Percentiles rank a stretch among this genome's conserved stretches.
phyloP scores from a whole-genome alignment of 108 stramenopile genomes.

The Stephanodiscus minutulus region DNA sequence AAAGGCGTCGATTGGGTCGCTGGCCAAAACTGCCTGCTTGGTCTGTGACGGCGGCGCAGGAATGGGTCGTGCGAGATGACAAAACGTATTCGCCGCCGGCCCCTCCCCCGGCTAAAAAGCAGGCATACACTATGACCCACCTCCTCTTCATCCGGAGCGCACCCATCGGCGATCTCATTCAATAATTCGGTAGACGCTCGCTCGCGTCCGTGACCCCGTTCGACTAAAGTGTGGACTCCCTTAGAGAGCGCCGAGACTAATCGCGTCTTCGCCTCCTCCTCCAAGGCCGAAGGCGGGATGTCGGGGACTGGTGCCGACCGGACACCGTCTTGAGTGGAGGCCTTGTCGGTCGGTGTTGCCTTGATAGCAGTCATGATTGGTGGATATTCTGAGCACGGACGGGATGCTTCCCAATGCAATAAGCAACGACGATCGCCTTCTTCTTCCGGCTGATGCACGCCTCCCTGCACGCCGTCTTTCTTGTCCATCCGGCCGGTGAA shows the following conservation, averaged over 20 bases:
- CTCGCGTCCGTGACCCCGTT: slow-evolving; percentile 62
- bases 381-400: background rate
- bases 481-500: too few species aligned
- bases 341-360: background rate
- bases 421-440: too few species aligned
- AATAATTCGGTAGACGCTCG: slow-evolving; percentile 53
- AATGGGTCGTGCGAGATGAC: too few species aligned
- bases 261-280: slow-evolving; percentile 49
- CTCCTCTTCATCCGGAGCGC: slow-evolving; percentile 64
- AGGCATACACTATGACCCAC: slow-evolving; percentile 31
- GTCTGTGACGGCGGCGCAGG: background rate
- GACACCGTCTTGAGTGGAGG: background rate
- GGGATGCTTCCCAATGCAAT: too few species aligned
- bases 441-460: too few species aligned
- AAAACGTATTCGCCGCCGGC: background rate
- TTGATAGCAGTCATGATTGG: slow-evolving; percentile 36
- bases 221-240: slow-evolving; percentile 54
- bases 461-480: too few species aligned
- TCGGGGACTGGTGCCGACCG: background rate
- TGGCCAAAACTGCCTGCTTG: background rate
- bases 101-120: background rate
- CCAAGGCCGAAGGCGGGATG: slow-evolving; percentile 28
- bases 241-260: slow-evolving; percentile 46
- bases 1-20: background rate
- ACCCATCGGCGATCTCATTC: slow-evolving; percentile 48